Percentiles rank a stretch among this genome's conserved stretches.
Conservation (phyloP, 441 rosid genomes). For the Pelargonium exstipulatum region DNA sequence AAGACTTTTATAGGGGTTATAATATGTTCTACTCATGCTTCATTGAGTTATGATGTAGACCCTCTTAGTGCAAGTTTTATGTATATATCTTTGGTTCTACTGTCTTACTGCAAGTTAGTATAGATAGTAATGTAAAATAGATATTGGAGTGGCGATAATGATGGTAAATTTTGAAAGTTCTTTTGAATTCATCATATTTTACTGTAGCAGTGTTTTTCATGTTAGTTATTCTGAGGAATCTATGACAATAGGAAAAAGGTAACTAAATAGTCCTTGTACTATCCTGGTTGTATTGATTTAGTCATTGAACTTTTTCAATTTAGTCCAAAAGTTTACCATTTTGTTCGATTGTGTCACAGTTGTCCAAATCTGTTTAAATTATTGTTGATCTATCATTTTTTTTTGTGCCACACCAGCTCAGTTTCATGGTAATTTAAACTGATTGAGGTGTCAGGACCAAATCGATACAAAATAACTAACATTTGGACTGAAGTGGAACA, state of each 20-base stretch:
- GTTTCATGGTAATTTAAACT: no score
- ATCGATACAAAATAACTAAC: no score
- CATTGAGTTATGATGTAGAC: background rate
- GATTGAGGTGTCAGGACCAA: no score
- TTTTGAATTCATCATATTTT: background rate
- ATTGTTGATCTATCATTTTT: background rate
- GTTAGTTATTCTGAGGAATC: background rate
- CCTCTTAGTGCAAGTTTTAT: background rate
- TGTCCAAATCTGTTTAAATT: no score
- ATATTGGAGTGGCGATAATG: background rate
- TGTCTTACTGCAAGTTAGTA: background rate
- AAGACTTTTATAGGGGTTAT: background rate
- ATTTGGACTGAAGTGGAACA: no score
- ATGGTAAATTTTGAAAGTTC: background rate
- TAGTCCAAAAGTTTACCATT: no score
- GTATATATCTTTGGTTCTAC: background rate
- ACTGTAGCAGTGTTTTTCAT: background rate
- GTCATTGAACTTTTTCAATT: no score
- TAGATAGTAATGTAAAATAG: background rate
- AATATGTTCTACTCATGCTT: background rate
- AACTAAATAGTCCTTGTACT: no score
- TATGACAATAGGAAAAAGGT: background rate
- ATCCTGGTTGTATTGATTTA: no score
- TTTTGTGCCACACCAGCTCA: background rate
- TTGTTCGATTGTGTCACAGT: no score